phyloP scores from a whole-genome alignment of 805 yeast genomes.

The Zygosaccharomyces kombuchaensis region DNA sequence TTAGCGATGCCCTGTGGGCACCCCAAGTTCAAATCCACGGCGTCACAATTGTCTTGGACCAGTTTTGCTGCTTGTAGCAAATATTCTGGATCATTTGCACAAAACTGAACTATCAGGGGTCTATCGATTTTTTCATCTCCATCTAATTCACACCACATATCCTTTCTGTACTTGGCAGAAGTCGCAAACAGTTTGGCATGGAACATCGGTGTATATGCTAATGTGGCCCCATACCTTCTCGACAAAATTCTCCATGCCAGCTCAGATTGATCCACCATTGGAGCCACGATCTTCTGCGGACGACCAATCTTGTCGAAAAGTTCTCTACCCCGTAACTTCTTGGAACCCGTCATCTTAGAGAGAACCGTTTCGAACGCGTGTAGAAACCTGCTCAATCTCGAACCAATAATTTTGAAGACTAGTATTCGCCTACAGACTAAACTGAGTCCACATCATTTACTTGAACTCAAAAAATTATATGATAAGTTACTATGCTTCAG shows the following conservation, averaged over 20 bases:
- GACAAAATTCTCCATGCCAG: conserved; percentile 91
- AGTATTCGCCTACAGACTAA: not conserved
- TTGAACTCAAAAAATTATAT: too few relatives aligned
- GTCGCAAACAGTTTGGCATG: conserved; percentile 90
- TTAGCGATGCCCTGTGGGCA: conserved; percentile 98
- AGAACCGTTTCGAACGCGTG: conserved; percentile 2
- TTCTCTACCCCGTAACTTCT: conserved; percentile 52
- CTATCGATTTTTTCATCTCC: conserved; percentile 69
- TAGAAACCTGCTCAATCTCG: not conserved
- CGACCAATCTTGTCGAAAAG: conserved; percentile 64
- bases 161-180: conserved; percentile 71
- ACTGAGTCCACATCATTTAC: not conserved
- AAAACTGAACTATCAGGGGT: conserved; percentile 90
- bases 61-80: conserved; percentile 73
- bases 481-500: not conserved
- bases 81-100: conserved; percentile 91
- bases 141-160: conserved; percentile 68
- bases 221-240: conserved; percentile 83
- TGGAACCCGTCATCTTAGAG: conserved; percentile 7
- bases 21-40: conserved; percentile 91
- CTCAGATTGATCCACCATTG: conserved; percentile 98
- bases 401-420: conserved; percentile 6
- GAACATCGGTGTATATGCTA: conserved; percentile 95
- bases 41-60: conserved; percentile 85
- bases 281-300: conserved; percentile 88